phyloP scores from a whole-genome alignment of 2,329 filamentous ascomycete genomes.

The Alternaria sp. region DNA sequence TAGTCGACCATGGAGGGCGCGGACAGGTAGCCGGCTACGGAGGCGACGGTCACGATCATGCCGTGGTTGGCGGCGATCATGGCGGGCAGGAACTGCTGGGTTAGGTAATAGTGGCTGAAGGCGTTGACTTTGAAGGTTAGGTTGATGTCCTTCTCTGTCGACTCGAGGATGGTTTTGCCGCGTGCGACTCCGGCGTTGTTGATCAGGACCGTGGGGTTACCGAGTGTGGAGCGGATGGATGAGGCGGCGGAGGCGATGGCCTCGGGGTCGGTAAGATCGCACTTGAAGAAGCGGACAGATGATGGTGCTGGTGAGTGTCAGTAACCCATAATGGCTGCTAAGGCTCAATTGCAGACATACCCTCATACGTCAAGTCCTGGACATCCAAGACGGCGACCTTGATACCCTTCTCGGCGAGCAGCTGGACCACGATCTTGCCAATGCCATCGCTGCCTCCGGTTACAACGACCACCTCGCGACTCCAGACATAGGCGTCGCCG shows the following conservation, averaged over 20 bases:
- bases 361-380: slow-evolving; percentile 63
- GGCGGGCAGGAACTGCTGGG: slow-evolving; percentile 69
- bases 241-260: slow-evolving; percentile 61
- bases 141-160: slow-evolving; percentile 64
- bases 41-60: slow-evolving; percentile 74
- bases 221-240: slow-evolving; percentile 62
- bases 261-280: slow-evolving; percentile 69
- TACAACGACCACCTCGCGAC: slow-evolving; percentile 72
- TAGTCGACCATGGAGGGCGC: slow-evolving; percentile 73
- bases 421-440: slow-evolving; percentile 67
- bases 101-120: slow-evolving; percentile 70
- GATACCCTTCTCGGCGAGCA: slow-evolving; percentile 68
- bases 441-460: slow-evolving; percentile 79
- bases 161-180: slow-evolving; percentile 66
- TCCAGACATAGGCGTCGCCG: slow-evolving; percentile 67
- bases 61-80: slow-evolving; percentile 72
- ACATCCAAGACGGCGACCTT: slow-evolving; percentile 77
- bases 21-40: slow-evolving; percentile 65
- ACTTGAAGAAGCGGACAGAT: slow-evolving; percentile 71
- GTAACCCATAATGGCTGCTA: too few species aligned
- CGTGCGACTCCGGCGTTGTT: slow-evolving; percentile 73
- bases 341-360: slow-evolving; percentile 24
- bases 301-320: slow-evolving; percentile 45
- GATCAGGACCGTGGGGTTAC: slow-evolving; percentile 72
- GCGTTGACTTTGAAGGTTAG: slow-evolving; percentile 76